Evolutionary conservation across 2,329 filamentous ascomycete genomes (phyloP).

Genomic region (Cordyceps cicadae): DNA sequence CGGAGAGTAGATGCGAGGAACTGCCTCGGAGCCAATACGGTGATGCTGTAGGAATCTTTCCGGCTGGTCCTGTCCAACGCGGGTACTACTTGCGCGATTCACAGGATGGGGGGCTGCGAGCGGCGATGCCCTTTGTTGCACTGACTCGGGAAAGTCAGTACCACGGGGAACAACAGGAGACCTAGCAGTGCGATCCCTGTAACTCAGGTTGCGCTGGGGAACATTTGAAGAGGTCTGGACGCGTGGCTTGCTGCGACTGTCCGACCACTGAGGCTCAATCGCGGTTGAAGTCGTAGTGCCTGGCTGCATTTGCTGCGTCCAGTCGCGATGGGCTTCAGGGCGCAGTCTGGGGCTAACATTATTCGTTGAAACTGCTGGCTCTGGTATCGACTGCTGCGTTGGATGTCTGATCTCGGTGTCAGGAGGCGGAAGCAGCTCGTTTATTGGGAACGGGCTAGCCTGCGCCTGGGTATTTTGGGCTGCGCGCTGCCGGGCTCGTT

Average conservation of each 20-base stretch:
- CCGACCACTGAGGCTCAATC: neutral
- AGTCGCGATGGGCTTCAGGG: neutral
- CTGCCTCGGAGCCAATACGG: neutral
- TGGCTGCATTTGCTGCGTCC: neutral
- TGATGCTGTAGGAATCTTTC: conserved; percentile 10
- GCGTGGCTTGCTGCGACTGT: neutral
- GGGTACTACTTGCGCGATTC: conserved; percentile 47
- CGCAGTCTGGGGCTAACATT: neutral
- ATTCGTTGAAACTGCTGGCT: neutral
- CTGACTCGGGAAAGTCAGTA: neutral
- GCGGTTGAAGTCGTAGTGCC: neutral
- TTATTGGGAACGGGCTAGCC: neutral
- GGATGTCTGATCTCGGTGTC: neutral
- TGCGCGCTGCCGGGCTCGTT: conserved; percentile 56
- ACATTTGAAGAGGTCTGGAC: conserved; percentile 23
- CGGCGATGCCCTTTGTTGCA: neutral
- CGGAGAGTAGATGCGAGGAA: neutral
- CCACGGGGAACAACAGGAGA: conserved; percentile 21
- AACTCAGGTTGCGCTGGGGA: conserved; percentile 50
- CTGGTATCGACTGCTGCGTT: neutral
- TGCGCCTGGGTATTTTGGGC: conserved; percentile 26
- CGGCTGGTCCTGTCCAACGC: conserved; percentile 49
- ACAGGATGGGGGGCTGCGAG: neutral
- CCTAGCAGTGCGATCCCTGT: conserved; percentile 48
- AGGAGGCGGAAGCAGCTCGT: neutral